Evolutionary conservation across 805 yeast species (phyloP).

Genomic region (Teunomyces atbi): DNA sequence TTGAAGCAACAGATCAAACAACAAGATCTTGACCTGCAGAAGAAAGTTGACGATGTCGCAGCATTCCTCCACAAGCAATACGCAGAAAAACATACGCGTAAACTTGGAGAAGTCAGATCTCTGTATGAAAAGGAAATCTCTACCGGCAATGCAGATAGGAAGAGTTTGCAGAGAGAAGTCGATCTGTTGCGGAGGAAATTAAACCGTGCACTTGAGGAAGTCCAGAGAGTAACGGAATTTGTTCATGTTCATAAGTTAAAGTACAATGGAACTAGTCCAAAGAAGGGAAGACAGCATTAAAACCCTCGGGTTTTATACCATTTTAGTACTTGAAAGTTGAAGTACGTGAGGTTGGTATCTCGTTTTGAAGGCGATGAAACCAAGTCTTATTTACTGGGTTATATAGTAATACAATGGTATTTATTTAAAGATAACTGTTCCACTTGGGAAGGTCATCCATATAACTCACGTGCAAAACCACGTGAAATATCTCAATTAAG

Average conservation of each 20-base stretch:
- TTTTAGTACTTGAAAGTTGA: not conserved
- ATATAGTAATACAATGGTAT: not conserved
- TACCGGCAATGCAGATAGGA: conserved; percentile 9
- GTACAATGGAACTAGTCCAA: conserved; percentile 7
- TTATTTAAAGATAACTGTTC: too few species aligned
- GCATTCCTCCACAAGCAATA: conserved; percentile 71
- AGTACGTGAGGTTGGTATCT: not conserved
- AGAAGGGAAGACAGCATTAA: conserved; percentile 1
- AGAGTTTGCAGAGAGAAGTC: conserved; percentile 10
- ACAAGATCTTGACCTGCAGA: conserved; percentile 51
- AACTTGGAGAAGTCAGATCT: conserved; percentile 55
- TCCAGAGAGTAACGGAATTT: conserved; percentile 12
- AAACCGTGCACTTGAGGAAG: conserved; percentile 13
- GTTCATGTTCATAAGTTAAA: conserved; percentile 13
- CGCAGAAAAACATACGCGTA: conserved; percentile 72
- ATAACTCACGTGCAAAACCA: not conserved
- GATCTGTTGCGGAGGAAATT: conserved; percentile 15
- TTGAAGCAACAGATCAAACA: conserved; percentile 25
- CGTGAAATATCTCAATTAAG: not conserved
- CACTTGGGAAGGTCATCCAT: too few species aligned
- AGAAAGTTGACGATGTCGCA: conserved; percentile 59
- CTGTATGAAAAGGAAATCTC: conserved; percentile 13
- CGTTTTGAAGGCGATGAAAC: not conserved
- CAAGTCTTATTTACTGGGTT: not conserved
- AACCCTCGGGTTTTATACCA: too few species aligned